Evolutionary conservation across 176 grass and related monocot genomes (phyloP), one percentile per base, ranked within the genome.

Genomic region (Aegilops bicornis): DNA sequence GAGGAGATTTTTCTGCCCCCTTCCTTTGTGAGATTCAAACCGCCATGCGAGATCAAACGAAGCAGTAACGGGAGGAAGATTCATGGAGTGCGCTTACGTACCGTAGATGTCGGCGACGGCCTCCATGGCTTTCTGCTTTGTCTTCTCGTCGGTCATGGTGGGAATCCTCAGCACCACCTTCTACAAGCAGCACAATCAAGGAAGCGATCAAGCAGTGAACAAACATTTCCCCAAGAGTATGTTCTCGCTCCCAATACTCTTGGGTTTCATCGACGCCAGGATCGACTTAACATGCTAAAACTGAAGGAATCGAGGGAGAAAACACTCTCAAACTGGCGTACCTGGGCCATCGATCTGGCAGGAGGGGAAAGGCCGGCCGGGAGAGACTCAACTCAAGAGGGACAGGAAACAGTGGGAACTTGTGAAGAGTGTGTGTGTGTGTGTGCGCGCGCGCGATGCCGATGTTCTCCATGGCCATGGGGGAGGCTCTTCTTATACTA

Each of bases 101-200:
- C 96, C 93, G 36, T 95, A 95, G 80, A 95, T 92, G 43, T 98
- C 93, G 15, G 96, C 93, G 56, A 93, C 89, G 66, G 93, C 87
- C 85, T 93, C 93, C 19, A 98, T 92, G 73, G 93, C 93, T 66
- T 92, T 98, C 85, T 98, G 93, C 87, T 98, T 98, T 35, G 58
- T 83, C 87, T 86, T 98, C 33, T 89, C 91, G 66, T 98, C 93
- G 25, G 82, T 88, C 96, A 98, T 98, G 80, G 88, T 61, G 20
- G 89, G 80, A 69, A 98, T 59, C 87, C 90, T 90, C 39, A 92
- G 73, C 63, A 98, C 89, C 71, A 95, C 96, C 87, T 98, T 95
- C 85, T 93, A 87, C 82, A 20, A 20, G 52, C 52, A 2, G 29
- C 84, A 14, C 32, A 31, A 31, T 31, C 1, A 31, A 31, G 31